These are phyloP conservation scores for Cadophora malorum DNA, from an alignment of 2,329 filamentous ascomycete genomes.

Conservation along the genomic window DNA sequence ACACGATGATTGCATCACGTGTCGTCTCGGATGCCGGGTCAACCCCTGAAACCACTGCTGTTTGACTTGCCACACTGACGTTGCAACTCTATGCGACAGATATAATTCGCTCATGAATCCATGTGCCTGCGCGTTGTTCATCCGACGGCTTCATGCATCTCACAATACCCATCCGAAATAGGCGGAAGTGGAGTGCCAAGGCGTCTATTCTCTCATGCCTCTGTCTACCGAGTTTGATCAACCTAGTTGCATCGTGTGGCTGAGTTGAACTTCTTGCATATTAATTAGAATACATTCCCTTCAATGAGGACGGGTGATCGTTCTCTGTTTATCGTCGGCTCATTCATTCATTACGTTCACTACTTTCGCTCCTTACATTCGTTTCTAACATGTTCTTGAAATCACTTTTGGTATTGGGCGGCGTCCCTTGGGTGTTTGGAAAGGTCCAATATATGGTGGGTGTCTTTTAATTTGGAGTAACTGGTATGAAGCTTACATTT, in stretches of 20 bases:
- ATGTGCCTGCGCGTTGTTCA: slow-evolving; percentile 15
- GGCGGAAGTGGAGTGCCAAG: slow-evolving; percentile 13
- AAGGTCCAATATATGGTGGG: slow-evolving; percentile 38
- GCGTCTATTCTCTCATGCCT: neutral
- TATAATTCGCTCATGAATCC: neutral
- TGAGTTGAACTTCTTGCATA: slow-evolving; percentile 2
- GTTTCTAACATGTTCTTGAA: slow-evolving; percentile 32
- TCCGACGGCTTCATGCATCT: slow-evolving; percentile 23
- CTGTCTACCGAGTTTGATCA: slow-evolving; percentile 15
- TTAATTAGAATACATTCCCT: slow-evolving; percentile 8
- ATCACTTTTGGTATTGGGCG: slow-evolving; percentile 25
- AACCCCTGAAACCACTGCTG: neutral
- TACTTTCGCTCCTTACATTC: slow-evolving; percentile 17
- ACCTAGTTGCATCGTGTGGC: slow-evolving; percentile 8
- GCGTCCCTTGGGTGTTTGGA: slow-evolving; percentile 25
- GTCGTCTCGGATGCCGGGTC: neutral
- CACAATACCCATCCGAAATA: slow-evolving; percentile 12
- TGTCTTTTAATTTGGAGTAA: neutral
- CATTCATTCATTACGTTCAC: slow-evolving; percentile 23
- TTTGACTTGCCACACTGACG: slow-evolving; percentile 13
- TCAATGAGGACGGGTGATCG: neutral
- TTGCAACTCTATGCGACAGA: neutral
- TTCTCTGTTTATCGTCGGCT: slow-evolving; percentile 1
- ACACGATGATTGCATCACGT: neutral
- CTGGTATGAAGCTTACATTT: neutral